Percentiles rank a stretch among this genome's conserved stretches.
Evolutionary conservation across 2,329 filamentous ascomycete species (phyloP).

Genomic region (Pseudogymnoascus sp.): DNA sequence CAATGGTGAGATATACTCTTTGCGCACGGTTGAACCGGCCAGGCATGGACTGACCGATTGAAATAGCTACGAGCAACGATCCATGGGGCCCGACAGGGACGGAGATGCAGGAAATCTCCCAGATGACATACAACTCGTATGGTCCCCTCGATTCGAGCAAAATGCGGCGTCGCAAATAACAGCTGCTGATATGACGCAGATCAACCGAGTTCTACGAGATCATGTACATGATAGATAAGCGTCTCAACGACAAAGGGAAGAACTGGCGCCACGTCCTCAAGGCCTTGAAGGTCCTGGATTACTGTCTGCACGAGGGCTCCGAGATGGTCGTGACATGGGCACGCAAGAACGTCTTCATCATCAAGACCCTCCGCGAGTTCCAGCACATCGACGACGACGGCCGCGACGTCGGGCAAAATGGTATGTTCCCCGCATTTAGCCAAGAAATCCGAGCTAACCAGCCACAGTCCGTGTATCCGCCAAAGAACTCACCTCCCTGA

Average conservation of each 20-base stretch:
- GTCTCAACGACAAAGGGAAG: constrained; percentile 97
- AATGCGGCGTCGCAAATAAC: constrained; percentile 5
- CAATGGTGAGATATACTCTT: constrained; percentile 64
- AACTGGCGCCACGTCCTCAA: constrained; percentile 99
- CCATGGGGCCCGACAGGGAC: constrained; percentile 97
- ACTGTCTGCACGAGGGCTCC: constrained; percentile 94
- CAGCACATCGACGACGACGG: constrained; percentile 95
- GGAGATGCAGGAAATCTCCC: constrained; percentile 97
- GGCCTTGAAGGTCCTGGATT: constrained; percentile 94
- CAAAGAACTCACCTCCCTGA: constrained; percentile 87
- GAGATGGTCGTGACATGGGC: constrained; percentile 97
- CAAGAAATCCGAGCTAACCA: constrained; percentile 24
- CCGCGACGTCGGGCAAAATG: constrained; percentile 91
- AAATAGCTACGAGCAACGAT: constrained; percentile 92
- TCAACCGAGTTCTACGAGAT: constrained; percentile 98
- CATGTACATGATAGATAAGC: constrained; percentile 99
- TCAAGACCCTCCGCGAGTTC: constrained; percentile 96
- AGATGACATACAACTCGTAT: constrained; percentile 96
- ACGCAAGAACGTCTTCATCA: constrained; percentile 95
- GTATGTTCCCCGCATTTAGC: constrained; percentile 45
- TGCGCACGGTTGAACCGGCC: background rate
- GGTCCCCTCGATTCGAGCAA: constrained; percentile 29
- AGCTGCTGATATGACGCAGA: constrained; percentile 33
- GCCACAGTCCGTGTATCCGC: constrained; percentile 80
- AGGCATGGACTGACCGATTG: constrained; percentile 22